These are phyloP conservation scores for Populus hybrid DNA, from an alignment of 441 rosid genomes.

Conservation along the genomic window DNA sequence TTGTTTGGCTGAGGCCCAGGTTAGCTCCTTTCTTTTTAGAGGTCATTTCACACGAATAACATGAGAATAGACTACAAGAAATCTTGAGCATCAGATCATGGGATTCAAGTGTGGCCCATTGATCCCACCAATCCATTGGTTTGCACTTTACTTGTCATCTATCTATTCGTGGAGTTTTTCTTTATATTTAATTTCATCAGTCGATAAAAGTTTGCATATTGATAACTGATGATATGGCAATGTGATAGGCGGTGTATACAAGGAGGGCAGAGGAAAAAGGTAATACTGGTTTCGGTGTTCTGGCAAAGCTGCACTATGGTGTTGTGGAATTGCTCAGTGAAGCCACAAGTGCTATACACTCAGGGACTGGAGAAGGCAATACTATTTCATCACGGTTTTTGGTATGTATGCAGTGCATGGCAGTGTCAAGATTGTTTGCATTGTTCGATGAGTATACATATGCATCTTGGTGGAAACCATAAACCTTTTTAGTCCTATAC, in stretches of 20 bases:
- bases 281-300: constrained; percentile 38
- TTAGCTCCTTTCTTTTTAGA: constrained; percentile 4
- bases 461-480: not conserved
- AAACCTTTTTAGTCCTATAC: not conserved
- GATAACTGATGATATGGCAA: constrained; percentile 13
- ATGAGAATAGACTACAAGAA: not conserved
- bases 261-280: constrained; percentile 65
- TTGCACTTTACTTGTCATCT: not conserved
- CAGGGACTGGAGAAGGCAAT: constrained; percentile 39
- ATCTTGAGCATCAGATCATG: not conserved
- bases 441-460: constrained; percentile 1
- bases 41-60: not conserved
- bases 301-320: constrained; percentile 73
- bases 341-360: constrained; percentile 34
- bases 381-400: constrained; percentile 51
- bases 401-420: constrained; percentile 31
- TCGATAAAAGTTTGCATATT: not conserved
- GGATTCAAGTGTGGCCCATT: not conserved
- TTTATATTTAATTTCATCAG: not conserved
- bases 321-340: constrained; percentile 51
- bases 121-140: not conserved
- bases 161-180: not conserved
- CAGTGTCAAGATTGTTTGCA: not conserved
- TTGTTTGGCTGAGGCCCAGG: constrained; percentile 91
- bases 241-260: constrained; percentile 46